Percentiles rank a stretch among this genome's conserved stretches.
Conservation (phyloP, 192 early-diverging fungal species). For the Podila clonocystis region DNA sequence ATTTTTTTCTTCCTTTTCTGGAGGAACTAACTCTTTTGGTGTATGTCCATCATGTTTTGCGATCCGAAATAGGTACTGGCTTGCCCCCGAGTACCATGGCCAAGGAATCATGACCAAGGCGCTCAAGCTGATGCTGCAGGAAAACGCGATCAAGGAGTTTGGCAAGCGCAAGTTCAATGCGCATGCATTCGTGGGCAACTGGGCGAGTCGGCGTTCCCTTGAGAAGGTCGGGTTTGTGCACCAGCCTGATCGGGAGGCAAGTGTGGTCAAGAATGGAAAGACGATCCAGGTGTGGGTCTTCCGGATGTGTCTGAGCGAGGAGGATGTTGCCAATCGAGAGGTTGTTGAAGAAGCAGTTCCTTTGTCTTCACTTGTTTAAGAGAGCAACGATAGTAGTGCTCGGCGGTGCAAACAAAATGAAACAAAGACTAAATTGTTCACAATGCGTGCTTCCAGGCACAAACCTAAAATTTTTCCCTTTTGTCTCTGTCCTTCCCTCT, state of each 20-base stretch:
- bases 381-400: not conserved
- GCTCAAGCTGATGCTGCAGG: conserved; percentile 15
- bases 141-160: conserved; percentile 15
- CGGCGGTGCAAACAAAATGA: no score
- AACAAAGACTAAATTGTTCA: no score
- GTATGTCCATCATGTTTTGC: not conserved
- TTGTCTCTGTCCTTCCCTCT: not conserved
- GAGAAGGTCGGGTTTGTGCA: conserved; percentile 42
- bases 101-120: conserved; percentile 46
- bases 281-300: conserved; percentile 6
- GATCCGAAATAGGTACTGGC: conserved; percentile 25
- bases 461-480: not conserved
- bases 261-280: conserved; percentile 3
- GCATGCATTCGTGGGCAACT: conserved; percentile 18
- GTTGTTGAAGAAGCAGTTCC: conserved; percentile 12
- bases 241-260: not conserved
- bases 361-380: not conserved
- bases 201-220: conserved; percentile 26
- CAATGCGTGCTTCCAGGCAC: no score
- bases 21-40: not conserved
- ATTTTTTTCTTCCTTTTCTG: not conserved
- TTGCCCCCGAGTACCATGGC: conserved; percentile 37
- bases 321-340: conserved; percentile 4
- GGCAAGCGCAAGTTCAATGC: conserved; percentile 47
- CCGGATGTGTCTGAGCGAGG: conserved; percentile 16